Base-by-base conservation (phyloP, 23 red algal genomes). In the Gracilariopsis chorda region DNA sequence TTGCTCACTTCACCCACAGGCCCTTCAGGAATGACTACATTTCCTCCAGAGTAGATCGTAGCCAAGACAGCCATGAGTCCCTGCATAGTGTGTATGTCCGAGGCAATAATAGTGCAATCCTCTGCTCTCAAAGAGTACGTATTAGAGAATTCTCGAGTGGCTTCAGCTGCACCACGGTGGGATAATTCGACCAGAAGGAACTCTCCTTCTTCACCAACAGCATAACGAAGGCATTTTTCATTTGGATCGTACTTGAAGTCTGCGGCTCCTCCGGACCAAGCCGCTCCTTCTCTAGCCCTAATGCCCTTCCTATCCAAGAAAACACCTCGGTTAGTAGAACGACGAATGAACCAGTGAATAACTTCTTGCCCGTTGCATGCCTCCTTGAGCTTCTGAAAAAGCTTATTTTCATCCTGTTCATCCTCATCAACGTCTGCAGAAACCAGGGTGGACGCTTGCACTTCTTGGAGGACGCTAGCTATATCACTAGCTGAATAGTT, bases 211-310 rank as follows among this genome's bases (percentile, higher is more conserved):
- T 67, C 39, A 46, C 33, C 45, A 76, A 44, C 75, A 13, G 60
- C 63, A 4, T 73, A 62, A 23, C 76, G 77, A 44, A 94, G 49
- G 21, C 82, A 48, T 32, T 77, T 74, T 65, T 88, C 92, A 33
- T 48, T 59, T 13, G 93, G 93, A 51, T 95, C 93, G 42, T 84
- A 74, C 58, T 80, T 95, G 37, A 89, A 90, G 40, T 95, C 93
- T 2, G 36, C 59, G 34, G 80, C 60, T 4, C 93, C 93, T 0
- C 93, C 93, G 11, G 73, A 30, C 93, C 93, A 95, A 23, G 93
- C 93, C 8, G 93, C 70, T 11, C 64, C 61, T 41, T 80, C 71
- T 36, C 83, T 59, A 13, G 92, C 92, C 40, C 82, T 58, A 19
- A 33, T 44, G 21, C 78, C 92, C n/a, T 82, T 77, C 56, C 51